phyloP scores from a whole-genome alignment of 306 rosid species.

The Crotalaria pallida region DNA sequence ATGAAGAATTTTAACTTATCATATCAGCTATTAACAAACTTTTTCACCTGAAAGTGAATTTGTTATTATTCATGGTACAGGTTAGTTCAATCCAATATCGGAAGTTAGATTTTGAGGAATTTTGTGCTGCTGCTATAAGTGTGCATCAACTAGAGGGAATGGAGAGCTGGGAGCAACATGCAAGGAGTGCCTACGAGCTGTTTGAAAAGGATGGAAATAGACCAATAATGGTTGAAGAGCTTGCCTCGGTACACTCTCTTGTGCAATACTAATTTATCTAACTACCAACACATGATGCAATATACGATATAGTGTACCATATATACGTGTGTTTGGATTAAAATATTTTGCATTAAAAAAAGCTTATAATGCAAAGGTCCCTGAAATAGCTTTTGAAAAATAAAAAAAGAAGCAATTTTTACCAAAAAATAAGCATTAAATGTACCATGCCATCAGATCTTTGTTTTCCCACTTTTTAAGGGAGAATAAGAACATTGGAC shows the following conservation, averaged over 20 bases:
- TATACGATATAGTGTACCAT: background rate
- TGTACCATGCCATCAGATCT: no score
- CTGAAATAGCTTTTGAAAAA: no score
- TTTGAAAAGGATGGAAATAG: slow-evolving; percentile 89
- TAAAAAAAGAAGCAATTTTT: no score
- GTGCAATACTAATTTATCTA: background rate
- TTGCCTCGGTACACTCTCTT: slow-evolving; percentile 61
- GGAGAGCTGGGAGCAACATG: slow-evolving; percentile 83
- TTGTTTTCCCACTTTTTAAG: no score
- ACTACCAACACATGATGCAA: background rate
- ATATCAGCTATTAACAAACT: background rate
- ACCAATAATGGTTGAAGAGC: slow-evolving; percentile 85
- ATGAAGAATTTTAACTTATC: background rate
- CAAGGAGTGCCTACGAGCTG: slow-evolving; percentile 72
- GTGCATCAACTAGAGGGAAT: slow-evolving; percentile 81
- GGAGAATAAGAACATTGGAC: no score
- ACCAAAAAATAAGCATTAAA: no score
- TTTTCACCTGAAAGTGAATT: background rate
- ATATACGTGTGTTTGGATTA: background rate
- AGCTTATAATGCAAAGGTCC: no score
- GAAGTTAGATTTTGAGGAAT: slow-evolving; percentile 82
- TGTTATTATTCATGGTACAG: slow-evolving; percentile 39
- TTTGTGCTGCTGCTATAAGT: slow-evolving; percentile 80
- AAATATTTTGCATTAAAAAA: no score
- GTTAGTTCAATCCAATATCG: slow-evolving; percentile 72